Evolutionary conservation across 179 eudicot species (phyloP), one percentile per base, ranked within the genome.

Genomic region (Drosera spatulata): DNA sequence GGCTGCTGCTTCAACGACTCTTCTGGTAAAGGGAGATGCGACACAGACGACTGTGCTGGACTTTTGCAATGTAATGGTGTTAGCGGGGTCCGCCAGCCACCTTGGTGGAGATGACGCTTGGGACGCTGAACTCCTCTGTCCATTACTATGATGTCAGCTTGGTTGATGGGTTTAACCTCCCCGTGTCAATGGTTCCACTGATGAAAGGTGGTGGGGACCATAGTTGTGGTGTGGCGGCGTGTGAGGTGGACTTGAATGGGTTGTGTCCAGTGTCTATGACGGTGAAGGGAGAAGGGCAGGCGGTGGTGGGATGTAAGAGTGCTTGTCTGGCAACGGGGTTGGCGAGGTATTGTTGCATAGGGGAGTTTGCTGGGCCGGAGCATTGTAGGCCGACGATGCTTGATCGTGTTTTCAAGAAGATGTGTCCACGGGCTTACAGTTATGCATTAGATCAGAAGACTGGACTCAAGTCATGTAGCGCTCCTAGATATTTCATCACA

Each of bases 141-240:
- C 99, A 93, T 66, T 93, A 71, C 73, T 93, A 91, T 7, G 98
- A 91, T 47, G 95, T 85, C n/a, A 91, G 98, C 62, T 56, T 88
- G 12, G 86, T 88, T 10, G 99, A 84, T 6, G 99, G 99, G 60
- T 93, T 93, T 63, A 93, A 93, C 64, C 60, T 88, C 69, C 95
- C 96, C 0, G 86, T 88, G 2, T 82, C 96, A 2, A 80, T 93
- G 80, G 72, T 75, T 43, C 95, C 99, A 0, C 66, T 77, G 15
- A 75, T 57, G 3, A 67, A 66, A 0, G 72, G 71, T 2, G 79
- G 75, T 0, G 81, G 81, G 2, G 80, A 82, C 3, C 66, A 69
- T 0, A 75, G 85, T 6, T 88, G 99, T 60, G 90, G 86, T 4
- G 85, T 80, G 53, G 96, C 99, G 2, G 74, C 80, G 3, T 93